These are phyloP conservation scores for Stipa capillata DNA, from an alignment of 176 grass and related monocot genomes.

Conservation along the genomic window DNA sequence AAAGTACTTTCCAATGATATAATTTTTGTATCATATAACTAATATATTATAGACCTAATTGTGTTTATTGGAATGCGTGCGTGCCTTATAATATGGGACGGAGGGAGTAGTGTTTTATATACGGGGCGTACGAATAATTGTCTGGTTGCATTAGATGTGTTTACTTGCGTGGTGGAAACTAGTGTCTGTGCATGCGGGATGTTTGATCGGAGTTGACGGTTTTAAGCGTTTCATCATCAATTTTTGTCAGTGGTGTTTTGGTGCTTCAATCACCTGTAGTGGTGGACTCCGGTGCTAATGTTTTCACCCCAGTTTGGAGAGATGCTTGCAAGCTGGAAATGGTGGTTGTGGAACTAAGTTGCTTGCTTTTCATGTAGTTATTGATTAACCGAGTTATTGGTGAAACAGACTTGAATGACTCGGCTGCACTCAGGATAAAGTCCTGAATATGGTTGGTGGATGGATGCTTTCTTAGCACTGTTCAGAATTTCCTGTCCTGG, in stretches of 20 bases:
- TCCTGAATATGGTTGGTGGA: background rate
- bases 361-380: background rate
- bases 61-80: too few species aligned
- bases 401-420: background rate
- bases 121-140: constrained; percentile 5
- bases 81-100: too few species aligned
- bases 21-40: too few species aligned
- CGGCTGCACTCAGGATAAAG: background rate
- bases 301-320: background rate
- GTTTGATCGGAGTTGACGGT: constrained; percentile 11
- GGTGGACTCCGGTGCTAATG: background rate
- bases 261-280: background rate
- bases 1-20: too few species aligned
- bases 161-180: constrained; percentile 7
- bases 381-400: background rate
- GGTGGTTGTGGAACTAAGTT: background rate
- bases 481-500: background rate
- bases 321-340: background rate
- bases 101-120: too few species aligned
- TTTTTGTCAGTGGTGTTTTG: background rate
- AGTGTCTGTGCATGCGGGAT: constrained; percentile 21
- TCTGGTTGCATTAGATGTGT: constrained; percentile 19
- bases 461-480: background rate
- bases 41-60: too few species aligned
- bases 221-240: background rate